A percentile compares a stretch with the other conserved stretches of the same genome.
Evolutionary conservation across 768 basidiomycete species (phyloP).

Genomic region (Trametes cingulata): DNA sequence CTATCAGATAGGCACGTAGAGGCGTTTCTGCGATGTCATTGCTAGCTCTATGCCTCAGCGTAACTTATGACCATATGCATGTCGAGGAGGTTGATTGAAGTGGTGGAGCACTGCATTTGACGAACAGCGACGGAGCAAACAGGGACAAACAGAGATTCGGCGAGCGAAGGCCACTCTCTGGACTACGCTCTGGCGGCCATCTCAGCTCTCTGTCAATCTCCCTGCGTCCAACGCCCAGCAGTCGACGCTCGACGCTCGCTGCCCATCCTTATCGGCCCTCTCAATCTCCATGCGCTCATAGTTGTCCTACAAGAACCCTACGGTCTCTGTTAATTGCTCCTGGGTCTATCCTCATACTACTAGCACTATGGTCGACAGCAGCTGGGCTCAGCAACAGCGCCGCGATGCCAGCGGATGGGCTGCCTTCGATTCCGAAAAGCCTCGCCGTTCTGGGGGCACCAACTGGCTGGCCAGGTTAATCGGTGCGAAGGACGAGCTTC

Average conservation of each 20-base stretch:
- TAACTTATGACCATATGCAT: no score
- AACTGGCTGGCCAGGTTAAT: conserved; percentile 27
- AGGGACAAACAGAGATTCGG: conserved; percentile 1
- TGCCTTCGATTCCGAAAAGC: conserved; percentile 15
- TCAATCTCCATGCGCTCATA: conserved; percentile 23
- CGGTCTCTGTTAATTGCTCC: conserved; percentile 9
- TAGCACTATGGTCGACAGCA: conserved; percentile 18
- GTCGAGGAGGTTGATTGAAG: not conserved
- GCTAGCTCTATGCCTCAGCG: no score
- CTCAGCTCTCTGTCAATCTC: not conserved
- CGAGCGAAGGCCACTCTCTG: not conserved
- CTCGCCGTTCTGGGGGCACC: conserved; percentile 1
- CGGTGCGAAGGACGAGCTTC: conserved; percentile 14
- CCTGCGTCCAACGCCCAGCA: conserved; percentile 11
- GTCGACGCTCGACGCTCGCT: conserved; percentile 1
- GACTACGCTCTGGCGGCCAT: not conserved
- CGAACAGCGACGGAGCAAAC: conserved; percentile 3
- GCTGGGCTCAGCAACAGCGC: conserved; percentile 16
- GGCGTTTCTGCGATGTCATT: no score
- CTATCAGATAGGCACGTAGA: no score
- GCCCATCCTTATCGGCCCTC: conserved; percentile 4
- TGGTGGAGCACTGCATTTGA: conserved; percentile 2
- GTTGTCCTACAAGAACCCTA: not conserved
- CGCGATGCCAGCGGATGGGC: conserved; percentile 14
- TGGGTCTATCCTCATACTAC: not conserved